Base-by-base conservation (phyloP, 2,329 filamentous ascomycete species). In the Diaporthe sp. region DNA sequence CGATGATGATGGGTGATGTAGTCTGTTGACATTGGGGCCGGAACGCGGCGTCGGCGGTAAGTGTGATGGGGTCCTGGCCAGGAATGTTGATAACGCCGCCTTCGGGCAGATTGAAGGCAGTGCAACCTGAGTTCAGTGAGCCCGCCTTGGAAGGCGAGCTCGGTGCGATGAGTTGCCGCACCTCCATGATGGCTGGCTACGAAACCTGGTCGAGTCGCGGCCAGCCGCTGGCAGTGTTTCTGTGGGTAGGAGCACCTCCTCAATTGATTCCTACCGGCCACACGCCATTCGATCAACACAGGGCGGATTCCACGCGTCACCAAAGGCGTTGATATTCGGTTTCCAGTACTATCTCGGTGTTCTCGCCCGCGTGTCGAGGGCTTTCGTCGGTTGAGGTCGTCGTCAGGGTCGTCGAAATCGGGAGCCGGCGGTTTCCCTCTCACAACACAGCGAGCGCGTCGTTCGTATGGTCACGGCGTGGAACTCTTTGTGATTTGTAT, bases 1-100 rank as follows among this genome's bases (percentile, higher is more conserved):
- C 82, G 64, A 86, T 83, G 71, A 88, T 84, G 68, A 82, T 81
- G 60, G 84, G 84, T 52, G 81, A 79, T 35, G 82, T 77, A 69
- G 83, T 82, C 25, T 85, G 83, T 38, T 86, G 86, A 82, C 91
- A 93, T 71, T 85, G 82, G 13, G 90, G 90, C 45, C 87, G 87
- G 83, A 91, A 94, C 76, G 92, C 83, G 78, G 90, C 89, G 76
- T 90, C 86, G 75, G 87, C 84, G 64, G 88, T 87, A 78, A 94
- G 87, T 58, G 89, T 92, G 79, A 93, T 86, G 77, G 88, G 85
- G 72, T 89, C 86, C 77, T 86, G 87, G 77, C 87, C 85, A 72
- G 84, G 83, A 73, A 93, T 81, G 74, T 88, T 86, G 77, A 89
- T 80, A 64, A 88, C 80, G 70, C 86, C 87, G 74, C 83, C 83